A percentile compares a stretch with the other conserved stretches of the same genome.
These are phyloP conservation scores for Pestalotiopsis sp. DNA, from an alignment of 2,329 filamentous ascomycete genomes.

Conservation along the genomic window DNA sequence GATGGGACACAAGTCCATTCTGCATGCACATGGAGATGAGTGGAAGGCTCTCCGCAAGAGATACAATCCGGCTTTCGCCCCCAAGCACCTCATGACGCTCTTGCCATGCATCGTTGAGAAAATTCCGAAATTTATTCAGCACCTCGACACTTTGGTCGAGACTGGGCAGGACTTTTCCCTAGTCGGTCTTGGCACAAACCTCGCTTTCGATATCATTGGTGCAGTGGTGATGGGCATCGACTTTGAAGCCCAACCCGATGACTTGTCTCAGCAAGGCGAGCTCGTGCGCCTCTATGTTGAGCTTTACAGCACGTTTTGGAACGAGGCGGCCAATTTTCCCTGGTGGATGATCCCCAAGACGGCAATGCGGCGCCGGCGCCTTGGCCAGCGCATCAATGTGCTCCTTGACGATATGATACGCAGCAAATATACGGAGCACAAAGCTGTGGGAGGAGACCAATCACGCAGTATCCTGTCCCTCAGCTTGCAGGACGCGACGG, in stretches of 20 bases:
- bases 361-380: constrained; percentile 12
- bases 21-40: constrained; percentile 25
- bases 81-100: constrained; percentile 39
- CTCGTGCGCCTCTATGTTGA: constrained; percentile 33
- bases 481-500: neutral
- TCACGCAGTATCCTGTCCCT: neutral
- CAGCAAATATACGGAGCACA: neutral
- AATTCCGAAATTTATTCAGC: neutral
- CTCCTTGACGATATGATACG: neutral
- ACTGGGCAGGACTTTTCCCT: constrained; percentile 30
- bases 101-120: constrained; percentile 25
- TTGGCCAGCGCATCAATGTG: constrained; percentile 24
- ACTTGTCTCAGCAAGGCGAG: constrained; percentile 26
- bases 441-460: neutral
- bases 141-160: constrained; percentile 30
- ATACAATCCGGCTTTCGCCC: constrained; percentile 41
- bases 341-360: constrained; percentile 22
- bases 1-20: constrained; percentile 16
- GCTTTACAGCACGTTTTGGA: constrained; percentile 26
- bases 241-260: constrained; percentile 33
- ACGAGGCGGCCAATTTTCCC: constrained; percentile 21
- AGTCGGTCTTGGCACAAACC: constrained; percentile 26
- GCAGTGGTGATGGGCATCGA: constrained; percentile 34
- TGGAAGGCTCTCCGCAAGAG: constrained; percentile 37
- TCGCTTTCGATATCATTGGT: constrained; percentile 44